phyloP scores from a whole-genome alignment of 2,329 filamentous ascomycete genomes.

The Fusarium continuum region DNA sequence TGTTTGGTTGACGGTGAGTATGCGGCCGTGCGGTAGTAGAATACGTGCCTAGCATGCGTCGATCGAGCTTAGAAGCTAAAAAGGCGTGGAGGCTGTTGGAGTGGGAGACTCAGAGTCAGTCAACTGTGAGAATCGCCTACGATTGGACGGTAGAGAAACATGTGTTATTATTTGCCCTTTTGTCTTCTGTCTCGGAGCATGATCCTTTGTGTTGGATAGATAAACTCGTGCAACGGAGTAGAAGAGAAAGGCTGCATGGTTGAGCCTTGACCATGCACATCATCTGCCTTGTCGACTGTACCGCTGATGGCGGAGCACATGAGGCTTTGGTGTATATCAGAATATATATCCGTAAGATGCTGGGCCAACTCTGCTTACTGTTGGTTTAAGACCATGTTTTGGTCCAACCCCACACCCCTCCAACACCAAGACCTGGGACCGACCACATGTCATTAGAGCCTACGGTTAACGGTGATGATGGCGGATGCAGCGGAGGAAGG shows the following conservation, averaged over 20 bases:
- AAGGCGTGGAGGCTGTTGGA: constrained; percentile 18
- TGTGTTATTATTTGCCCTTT: constrained; percentile 34
- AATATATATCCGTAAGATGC: constrained; percentile 15
- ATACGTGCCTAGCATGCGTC: constrained; percentile 22
- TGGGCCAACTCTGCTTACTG: constrained; percentile 16
- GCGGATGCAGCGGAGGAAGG: constrained; percentile 28
- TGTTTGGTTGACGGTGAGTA: constrained; percentile 28
- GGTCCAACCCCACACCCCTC: constrained; percentile 35
- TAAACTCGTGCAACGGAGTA: constrained; percentile 32
- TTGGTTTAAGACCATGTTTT: constrained; percentile 19
- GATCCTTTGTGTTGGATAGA: constrained; percentile 21
- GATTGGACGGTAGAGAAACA: constrained; percentile 27
- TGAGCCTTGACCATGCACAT: constrained; percentile 15
- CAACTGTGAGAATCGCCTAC: constrained; percentile 1
- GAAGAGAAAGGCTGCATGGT: constrained; percentile 16
- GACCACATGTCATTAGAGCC: constrained; percentile 25
- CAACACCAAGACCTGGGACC: constrained; percentile 17
- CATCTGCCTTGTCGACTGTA: constrained; percentile 9
- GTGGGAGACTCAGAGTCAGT: constrained; percentile 21
- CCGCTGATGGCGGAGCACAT: constrained; percentile 31
- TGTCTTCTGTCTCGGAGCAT: constrained; percentile 25
- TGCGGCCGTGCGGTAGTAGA: constrained; percentile 22
- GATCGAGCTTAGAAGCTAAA: constrained; percentile 16
- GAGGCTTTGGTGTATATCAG: constrained; percentile 28
- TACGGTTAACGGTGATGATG: constrained; percentile 13